Evolutionary conservation across 768 basidiomycete species (phyloP), one percentile per base, ranked within the genome.

Genomic region (Termitomyces eurrhizus): DNA sequence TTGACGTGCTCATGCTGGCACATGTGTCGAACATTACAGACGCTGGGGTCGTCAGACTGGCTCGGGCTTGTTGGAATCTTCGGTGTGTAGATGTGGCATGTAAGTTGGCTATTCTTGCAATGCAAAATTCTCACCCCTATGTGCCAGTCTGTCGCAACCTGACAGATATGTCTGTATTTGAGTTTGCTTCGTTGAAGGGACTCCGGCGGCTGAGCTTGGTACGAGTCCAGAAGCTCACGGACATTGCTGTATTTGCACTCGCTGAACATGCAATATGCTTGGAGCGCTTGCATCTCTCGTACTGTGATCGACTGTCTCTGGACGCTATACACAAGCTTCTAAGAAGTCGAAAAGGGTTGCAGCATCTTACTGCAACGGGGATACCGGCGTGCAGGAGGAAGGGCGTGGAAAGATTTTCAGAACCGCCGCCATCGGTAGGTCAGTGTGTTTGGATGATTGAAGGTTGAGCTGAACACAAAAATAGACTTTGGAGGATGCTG

Each of bases 51-150:
- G 80, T 87, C 49, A 79, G 79, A 61, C 72, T 97, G 48, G 88
- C 86, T 7, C 80, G 88, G 32, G 72, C 80, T 18, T 98, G 95
- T 70, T 75, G 78, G 0, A 83, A 89, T 41, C 76, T 98, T 53
- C 80, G 88, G 58, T 90, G 89, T 67, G 79, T 97, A 64, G 95
- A 97, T 72, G 76, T 97, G 52, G 90, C 92, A 51, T 93, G 93
- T 94, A 71, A 74, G 92, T 79, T 33, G 16, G 9, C 55, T 42
- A 24, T 16, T 57, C 51, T 49, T 63, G 26, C 62, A 52, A 21
- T 4, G 36, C 1, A 48, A 37, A 37, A 45, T 50, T 55, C 45
- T 57, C 37, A 56, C 41, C n/a, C 60, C 60, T 35, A 36, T 57
- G 55, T 67, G 51, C 63, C 16, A 93, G 91, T 89, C 75, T 95